These are phyloP conservation scores for Eucalyptus cloeziana DNA, from an alignment of 345 rosid species.

Conservation along the genomic window DNA sequence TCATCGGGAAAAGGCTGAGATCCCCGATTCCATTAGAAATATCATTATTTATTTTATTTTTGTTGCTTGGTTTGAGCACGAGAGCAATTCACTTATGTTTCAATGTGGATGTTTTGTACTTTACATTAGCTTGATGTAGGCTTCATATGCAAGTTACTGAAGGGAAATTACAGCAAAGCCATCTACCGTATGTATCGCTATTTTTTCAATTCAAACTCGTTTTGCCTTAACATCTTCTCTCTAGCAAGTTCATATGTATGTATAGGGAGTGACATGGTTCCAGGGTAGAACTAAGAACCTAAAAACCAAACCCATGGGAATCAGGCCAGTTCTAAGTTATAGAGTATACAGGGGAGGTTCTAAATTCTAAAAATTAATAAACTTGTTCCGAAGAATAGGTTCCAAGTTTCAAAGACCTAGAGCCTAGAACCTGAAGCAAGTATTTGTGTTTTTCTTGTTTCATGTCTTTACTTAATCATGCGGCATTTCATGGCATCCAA, in stretches of 20 bases:
- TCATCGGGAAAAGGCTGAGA: conserved; percentile 85
- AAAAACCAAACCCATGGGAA: no score
- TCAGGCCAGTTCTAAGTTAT: no score
- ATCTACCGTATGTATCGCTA: neutral
- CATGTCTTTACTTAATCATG: no score
- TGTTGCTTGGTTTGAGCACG: neutral
- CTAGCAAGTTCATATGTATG: conserved; percentile 58
- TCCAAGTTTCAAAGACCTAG: no score
- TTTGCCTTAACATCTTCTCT: neutral
- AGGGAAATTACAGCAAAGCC: neutral
- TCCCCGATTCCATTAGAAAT: conserved; percentile 55
- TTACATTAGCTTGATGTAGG: neutral
- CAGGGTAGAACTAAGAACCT: no score
- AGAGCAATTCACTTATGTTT: neutral
- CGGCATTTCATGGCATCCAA: accelerated
- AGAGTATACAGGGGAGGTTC: no score
- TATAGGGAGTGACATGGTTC: conserved; percentile 21
- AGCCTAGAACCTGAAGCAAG: no score
- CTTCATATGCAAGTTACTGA: neutral
- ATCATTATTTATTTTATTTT: conserved; percentile 5
- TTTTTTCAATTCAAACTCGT: neutral
- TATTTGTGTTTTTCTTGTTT: no score
- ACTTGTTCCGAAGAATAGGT: no score
- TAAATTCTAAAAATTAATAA: no score
- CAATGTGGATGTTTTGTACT: neutral